phyloP scores from a whole-genome alignment of 352 stramenopile genomes.

The Globisporangium sylvaticum region DNA sequence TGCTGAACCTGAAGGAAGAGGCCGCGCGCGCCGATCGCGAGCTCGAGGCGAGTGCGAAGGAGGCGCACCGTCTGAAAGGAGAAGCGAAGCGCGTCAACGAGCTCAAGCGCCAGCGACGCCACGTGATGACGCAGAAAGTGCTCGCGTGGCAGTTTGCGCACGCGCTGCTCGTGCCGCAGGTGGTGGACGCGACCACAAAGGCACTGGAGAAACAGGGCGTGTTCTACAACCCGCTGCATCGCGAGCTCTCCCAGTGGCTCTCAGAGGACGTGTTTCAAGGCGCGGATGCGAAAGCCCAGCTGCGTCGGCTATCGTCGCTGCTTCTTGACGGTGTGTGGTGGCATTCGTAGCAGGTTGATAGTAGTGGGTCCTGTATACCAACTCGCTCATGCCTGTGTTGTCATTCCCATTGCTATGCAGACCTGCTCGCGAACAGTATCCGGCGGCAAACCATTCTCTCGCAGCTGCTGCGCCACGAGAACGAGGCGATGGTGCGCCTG shows the following conservation, averaged over 20 bases:
- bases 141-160: conserved; percentile 57
- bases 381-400: neutral
- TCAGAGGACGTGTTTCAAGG: conserved; percentile 32
- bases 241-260: conserved; percentile 46
- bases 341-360: neutral
- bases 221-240: conserved; percentile 63
- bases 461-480: conserved; percentile 35
- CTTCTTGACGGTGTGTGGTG: conserved; percentile 44
- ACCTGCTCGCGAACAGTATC: conserved; percentile 43
- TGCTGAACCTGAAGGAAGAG: conserved; percentile 47
- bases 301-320: conserved; percentile 26
- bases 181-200: conserved; percentile 24
- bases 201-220: conserved; percentile 45
- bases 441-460: conserved; percentile 42
- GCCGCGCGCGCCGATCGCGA: conserved; percentile 33
- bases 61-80: conserved; percentile 46
- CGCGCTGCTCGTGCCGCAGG: conserved; percentile 31
- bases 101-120: conserved; percentile 30
- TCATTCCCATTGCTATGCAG: conserved; percentile 16
- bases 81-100: conserved; percentile 40
- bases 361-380: neutral
- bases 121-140: conserved; percentile 53
- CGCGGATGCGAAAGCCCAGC: conserved; percentile 37
- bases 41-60: conserved; percentile 52
- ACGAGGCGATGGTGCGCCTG: conserved; percentile 45